phyloP scores from a whole-genome alignment of 2,329 filamentous ascomycete species.

The Aspergillus ochraceoroseus region DNA sequence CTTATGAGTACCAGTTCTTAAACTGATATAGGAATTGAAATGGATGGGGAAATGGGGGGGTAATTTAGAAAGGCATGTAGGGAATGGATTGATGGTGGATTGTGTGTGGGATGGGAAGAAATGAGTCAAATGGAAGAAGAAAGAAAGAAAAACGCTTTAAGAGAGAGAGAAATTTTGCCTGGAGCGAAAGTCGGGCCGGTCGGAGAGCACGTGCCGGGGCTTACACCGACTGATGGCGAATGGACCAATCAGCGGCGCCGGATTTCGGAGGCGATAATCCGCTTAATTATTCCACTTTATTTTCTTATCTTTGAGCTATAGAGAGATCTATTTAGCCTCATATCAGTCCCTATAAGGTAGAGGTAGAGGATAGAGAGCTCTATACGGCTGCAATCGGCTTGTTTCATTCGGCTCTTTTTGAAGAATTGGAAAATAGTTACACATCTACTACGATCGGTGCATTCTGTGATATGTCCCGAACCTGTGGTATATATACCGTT shows the following conservation, averaged over 20 bases:
- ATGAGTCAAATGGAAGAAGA: conserved; percentile 11
- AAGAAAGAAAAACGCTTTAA: conserved; percentile 8
- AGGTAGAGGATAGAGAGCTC: no score
- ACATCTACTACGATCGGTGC: no score
- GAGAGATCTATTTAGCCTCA: no score
- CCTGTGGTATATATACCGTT: conserved; percentile 25
- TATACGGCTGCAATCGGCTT: no score
- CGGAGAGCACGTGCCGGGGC: conserved; percentile 25
- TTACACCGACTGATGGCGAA: conserved; percentile 25
- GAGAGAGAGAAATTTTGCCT: conserved; percentile 7
- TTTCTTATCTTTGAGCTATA: no score
- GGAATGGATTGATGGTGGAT: conserved; percentile 8
- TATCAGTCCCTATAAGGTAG: no score
- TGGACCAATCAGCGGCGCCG: conserved; percentile 26
- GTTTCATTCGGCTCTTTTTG: no score
- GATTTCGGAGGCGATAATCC: no score
- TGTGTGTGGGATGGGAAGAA: conserved; percentile 8
- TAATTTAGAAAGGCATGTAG: conserved; percentile 32
- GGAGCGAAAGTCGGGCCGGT: conserved; percentile 22
- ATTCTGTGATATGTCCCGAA: no score
- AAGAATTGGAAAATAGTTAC: no score
- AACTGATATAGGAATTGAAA: conserved; percentile 14
- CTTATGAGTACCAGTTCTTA: conserved; percentile 37
- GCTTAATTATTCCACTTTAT: no score
- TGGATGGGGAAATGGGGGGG: neutral